Base-by-base conservation (phyloP, 2,329 filamentous ascomycete genomes). In the Lizonia empirigonia region DNA sequence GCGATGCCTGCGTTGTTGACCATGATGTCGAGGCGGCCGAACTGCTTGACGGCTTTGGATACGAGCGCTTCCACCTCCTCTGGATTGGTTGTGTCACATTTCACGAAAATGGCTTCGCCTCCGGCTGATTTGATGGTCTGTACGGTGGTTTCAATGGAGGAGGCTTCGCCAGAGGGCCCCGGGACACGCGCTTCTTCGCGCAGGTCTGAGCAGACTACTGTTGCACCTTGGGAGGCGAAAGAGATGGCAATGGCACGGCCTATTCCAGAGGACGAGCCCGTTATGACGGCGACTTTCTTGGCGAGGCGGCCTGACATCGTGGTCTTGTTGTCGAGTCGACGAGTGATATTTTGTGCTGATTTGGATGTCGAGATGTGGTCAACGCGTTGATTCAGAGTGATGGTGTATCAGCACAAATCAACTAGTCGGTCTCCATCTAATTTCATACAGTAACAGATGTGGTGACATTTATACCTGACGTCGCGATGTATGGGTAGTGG, bases 21-120 rank as follows among this genome's bases (percentile, higher is more conserved):
- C 64, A 75, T 70, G 24, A 69, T 76, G 53, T 85, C 82, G 13
- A 85, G 66, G 5, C 82, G 69, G 1, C 80, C 80, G 61, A 80
- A 83, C 24, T 67, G 55, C 7, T 67, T 45, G 0, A 77, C 76
- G 0, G 74, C 71, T 26, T 70, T 62, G 1, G 68, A 62, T 3
- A 85, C 62, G 3, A 74, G 72, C 0, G 59, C 50, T 12, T 77
- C 72, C 1, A 84, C 77, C 7, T 77, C 70, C 0, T 56, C 54
- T 13, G 74, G 64, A 10, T 74, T 64, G 4, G 73, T 68, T 3
- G 82, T 79, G 62, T 85, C 70, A 39, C 68, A 67, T 45, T 68
- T 66, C 2, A 68, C 54, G 56, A 76, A 77, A 1, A 74, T 65
- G 10, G 67, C 67, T 35, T 65, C 57, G 4, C 69, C 71, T 15